A percentile compares a stretch with the other conserved stretches of the same genome.
Conservation (phyloP, 164 flowering plant genomes). For the Liquidambar formosana region DNA sequence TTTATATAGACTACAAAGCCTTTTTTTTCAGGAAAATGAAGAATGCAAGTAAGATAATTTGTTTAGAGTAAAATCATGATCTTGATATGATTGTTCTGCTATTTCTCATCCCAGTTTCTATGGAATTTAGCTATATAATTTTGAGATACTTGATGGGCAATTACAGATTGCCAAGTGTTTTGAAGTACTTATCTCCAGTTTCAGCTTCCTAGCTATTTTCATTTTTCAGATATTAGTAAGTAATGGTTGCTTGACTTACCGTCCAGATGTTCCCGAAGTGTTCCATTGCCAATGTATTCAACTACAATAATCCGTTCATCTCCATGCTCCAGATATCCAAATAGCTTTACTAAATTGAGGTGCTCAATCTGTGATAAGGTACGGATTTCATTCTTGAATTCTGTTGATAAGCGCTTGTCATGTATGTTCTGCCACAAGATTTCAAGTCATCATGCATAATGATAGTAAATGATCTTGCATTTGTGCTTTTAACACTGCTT, state of each 20-base stretch:
- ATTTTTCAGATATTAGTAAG: background rate
- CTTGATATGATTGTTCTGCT: too few relatives aligned
- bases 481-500: background rate
- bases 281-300: conserved; percentile 71
- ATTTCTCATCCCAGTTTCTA: too few relatives aligned
- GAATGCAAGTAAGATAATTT: too few relatives aligned
- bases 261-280: conserved; percentile 69
- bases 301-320: conserved; percentile 59
- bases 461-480: conserved; percentile 1
- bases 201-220: background rate
- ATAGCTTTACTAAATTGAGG: conserved; percentile 60
- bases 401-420: conserved; percentile 30
- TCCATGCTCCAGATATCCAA: conserved; percentile 58
- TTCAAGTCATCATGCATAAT: background rate
- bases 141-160: too few relatives aligned
- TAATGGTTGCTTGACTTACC: conserved; percentile 38
- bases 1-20: too few relatives aligned
- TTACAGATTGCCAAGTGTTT: too few relatives aligned
- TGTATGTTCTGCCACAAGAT: conserved; percentile 40
- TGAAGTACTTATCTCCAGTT: too few relatives aligned
- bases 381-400: conserved; percentile 63
- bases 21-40: too few relatives aligned
- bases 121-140: too few relatives aligned
- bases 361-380: conserved; percentile 71
- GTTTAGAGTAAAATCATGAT: too few relatives aligned